Conservation (phyloP, 371 early-diverging fungal species). For the Haplosporangium sp. region DNA sequence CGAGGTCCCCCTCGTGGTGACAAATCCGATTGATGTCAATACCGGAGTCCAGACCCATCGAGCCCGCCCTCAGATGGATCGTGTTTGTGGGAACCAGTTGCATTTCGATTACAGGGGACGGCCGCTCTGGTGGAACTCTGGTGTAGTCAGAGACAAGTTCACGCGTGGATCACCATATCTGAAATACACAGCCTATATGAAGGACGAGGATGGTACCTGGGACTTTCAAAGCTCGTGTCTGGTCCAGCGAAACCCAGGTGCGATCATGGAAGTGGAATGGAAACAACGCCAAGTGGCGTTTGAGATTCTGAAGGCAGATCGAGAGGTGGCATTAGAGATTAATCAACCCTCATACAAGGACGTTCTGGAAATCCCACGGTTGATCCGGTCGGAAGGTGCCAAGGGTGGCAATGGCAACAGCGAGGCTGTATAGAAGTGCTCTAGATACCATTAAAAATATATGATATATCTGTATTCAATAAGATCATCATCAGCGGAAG, state of each 20-base stretch:
- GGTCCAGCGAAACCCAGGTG: constrained; percentile 22
- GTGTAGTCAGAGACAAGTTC: constrained; percentile 59
- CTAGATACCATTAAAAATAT: background rate
- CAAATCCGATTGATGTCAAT: constrained; percentile 19
- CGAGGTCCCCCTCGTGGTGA: constrained; percentile 19
- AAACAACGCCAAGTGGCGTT: constrained; percentile 35
- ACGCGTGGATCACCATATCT: constrained; percentile 26
- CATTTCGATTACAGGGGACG: constrained; percentile 56
- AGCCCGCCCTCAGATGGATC: constrained; percentile 56
- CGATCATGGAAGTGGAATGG: constrained; percentile 51
- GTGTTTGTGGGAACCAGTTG: constrained; percentile 67
- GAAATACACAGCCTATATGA: constrained; percentile 41
- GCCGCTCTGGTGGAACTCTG: constrained; percentile 69
- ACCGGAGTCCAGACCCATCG: background rate
- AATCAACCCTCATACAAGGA: constrained; percentile 8
- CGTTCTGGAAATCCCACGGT: constrained; percentile 30
- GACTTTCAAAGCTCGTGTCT: constrained; percentile 37
- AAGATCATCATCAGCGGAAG: too few relatives aligned
- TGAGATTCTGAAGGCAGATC: constrained; percentile 28
- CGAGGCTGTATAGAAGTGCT: constrained; percentile 28
- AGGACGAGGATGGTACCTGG: constrained; percentile 49
- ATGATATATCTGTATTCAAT: too few relatives aligned
- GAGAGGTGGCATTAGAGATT: constrained; percentile 27
- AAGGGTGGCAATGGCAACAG: constrained; percentile 45
- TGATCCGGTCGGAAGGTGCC: constrained; percentile 28